phyloP scores from a whole-genome alignment of 495 filamentous ascomycete species.

The Aspergillus incahuasiensis region DNA sequence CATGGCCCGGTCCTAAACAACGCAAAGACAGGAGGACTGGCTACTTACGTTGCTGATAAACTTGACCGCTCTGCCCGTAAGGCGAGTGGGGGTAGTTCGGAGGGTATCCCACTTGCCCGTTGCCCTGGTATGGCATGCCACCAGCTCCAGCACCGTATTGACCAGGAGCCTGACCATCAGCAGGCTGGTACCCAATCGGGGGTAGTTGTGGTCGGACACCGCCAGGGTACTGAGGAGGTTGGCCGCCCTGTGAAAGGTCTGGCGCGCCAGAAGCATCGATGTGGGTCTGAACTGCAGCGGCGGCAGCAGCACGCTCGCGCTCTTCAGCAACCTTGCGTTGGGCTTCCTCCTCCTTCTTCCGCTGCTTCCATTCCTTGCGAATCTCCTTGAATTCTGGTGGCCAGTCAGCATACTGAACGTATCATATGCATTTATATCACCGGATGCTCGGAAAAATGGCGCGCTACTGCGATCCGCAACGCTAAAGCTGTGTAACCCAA shows the following conservation, averaged over 20 bases:
- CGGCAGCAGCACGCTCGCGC: conserved; percentile 64
- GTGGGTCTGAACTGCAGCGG: conserved; percentile 49
- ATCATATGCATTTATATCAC: neutral
- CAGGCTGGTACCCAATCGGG: conserved; percentile 76
- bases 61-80: conserved; percentile 65
- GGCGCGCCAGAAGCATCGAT: conserved; percentile 52
- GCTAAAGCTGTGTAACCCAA: conserved; percentile 48
- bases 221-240: conserved; percentile 54
- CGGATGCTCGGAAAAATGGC: conserved; percentile 30
- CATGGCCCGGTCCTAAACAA: conserved; percentile 22
- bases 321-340: conserved; percentile 89
- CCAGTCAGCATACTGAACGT: conserved; percentile 3
- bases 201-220: conserved; percentile 69
- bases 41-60: conserved; percentile 73
- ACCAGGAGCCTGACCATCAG: conserved; percentile 55
- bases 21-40: conserved; percentile 34
- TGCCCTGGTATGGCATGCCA: conserved; percentile 54
- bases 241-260: conserved; percentile 53
- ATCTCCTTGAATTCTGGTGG: conserved; percentile 95
- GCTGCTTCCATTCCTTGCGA: conserved; percentile 96
- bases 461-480: conserved; percentile 46
- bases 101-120: conserved; percentile 66
- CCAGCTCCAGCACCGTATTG: conserved; percentile 63
- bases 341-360: conserved; percentile 97
- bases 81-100: conserved; percentile 70